These are phyloP conservation scores for Lactifluus echinatus DNA, from an alignment of 768 basidiomycete genomes.

Conservation along the genomic window DNA sequence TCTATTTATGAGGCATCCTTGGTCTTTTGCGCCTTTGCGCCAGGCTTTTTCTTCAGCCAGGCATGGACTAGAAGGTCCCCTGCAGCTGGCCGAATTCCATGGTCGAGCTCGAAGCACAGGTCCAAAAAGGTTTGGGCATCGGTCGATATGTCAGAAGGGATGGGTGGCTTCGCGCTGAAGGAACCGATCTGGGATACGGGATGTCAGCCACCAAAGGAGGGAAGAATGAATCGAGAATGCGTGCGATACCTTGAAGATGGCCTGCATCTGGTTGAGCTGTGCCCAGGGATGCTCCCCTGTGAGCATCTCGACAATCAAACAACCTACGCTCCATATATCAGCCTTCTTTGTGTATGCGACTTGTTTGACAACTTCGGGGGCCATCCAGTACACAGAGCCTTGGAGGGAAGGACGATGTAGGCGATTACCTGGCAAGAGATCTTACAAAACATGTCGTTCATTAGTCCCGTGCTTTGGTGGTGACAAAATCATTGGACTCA, in stretches of 20 bases:
- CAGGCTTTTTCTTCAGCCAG: slow-evolving; percentile 43
- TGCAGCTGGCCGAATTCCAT: slow-evolving; percentile 72
- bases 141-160: slow-evolving; percentile 83
- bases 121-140: slow-evolving; percentile 85
- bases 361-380: slow-evolving; percentile 97
- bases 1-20: not conserved
- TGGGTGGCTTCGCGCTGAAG: slow-evolving; percentile 72
- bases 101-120: slow-evolving; percentile 80
- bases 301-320: slow-evolving; percentile 92
- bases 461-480: not conserved
- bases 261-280: slow-evolving; percentile 96
- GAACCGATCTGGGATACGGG: slow-evolving; percentile 68
- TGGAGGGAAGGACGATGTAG: slow-evolving; percentile 88
- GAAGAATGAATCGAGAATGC: not conserved
- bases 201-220: not conserved
- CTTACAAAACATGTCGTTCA: slow-evolving; percentile 22
- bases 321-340: slow-evolving; percentile 96
- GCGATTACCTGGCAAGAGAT: slow-evolving; percentile 50
- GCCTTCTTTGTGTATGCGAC: slow-evolving; percentile 85
- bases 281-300: slow-evolving; percentile 96
- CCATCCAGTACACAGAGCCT: slow-evolving; percentile 99
- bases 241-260: slow-evolving; percentile 79
- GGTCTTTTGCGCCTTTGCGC: slow-evolving; percentile 1
- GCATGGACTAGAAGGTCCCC: slow-evolving; percentile 62
- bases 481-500: slow-evolving; percentile 36